A percentile compares a stretch with the other conserved stretches of the same genome.
These are phyloP conservation scores for Fusarium acutatum DNA, from an alignment of 2,329 filamentous ascomycete species.

Conservation along the genomic window DNA sequence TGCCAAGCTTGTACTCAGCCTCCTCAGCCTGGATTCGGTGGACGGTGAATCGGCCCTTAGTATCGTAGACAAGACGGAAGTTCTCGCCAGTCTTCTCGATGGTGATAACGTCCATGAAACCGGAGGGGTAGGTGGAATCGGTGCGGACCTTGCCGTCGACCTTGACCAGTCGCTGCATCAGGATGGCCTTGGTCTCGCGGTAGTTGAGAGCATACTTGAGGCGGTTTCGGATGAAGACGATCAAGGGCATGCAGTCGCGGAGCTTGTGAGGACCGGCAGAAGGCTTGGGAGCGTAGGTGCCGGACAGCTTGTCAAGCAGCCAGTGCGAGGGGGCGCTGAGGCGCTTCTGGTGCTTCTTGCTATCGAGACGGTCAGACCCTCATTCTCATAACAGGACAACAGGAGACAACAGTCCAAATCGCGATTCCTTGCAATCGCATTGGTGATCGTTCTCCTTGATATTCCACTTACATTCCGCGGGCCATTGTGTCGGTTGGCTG, in stretches of 20 bases:
- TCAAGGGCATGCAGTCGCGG: slow-evolving; percentile 97
- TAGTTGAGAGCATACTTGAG: slow-evolving; percentile 99
- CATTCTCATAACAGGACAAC: not conserved
- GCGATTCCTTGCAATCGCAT: not conserved
- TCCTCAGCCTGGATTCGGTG: slow-evolving; percentile 99
- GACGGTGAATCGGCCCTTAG: slow-evolving; percentile 99
- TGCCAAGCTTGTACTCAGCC: slow-evolving; percentile 99
- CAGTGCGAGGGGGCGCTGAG: slow-evolving; percentile 98
- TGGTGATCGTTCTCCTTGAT: slow-evolving; percentile 10
- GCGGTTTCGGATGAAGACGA: slow-evolving; percentile 96
- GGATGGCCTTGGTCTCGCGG: slow-evolving; percentile 96
- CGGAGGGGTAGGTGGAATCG: slow-evolving; percentile 95
- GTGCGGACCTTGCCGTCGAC: slow-evolving; percentile 99
- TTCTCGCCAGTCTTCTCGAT: slow-evolving; percentile 99
- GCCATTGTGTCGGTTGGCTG: slow-evolving; percentile 65
- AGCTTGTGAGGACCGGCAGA: slow-evolving; percentile 97
- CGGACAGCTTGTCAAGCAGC: slow-evolving; percentile 99
- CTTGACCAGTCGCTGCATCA: slow-evolving; percentile 99
- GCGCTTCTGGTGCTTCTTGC: slow-evolving; percentile 99
- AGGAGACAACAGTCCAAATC: slow-evolving; percentile 3
- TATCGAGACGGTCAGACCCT: slow-evolving; percentile 54
- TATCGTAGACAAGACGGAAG: slow-evolving; percentile 99
- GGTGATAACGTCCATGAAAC: slow-evolving; percentile 99
- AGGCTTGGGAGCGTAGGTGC: slow-evolving; percentile 77
- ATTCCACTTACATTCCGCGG: slow-evolving; percentile 66